Evolutionary conservation across 306 rosid species (phyloP), one percentile per base, ranked within the genome.

Genomic region (Coriaria nepalensis): DNA sequence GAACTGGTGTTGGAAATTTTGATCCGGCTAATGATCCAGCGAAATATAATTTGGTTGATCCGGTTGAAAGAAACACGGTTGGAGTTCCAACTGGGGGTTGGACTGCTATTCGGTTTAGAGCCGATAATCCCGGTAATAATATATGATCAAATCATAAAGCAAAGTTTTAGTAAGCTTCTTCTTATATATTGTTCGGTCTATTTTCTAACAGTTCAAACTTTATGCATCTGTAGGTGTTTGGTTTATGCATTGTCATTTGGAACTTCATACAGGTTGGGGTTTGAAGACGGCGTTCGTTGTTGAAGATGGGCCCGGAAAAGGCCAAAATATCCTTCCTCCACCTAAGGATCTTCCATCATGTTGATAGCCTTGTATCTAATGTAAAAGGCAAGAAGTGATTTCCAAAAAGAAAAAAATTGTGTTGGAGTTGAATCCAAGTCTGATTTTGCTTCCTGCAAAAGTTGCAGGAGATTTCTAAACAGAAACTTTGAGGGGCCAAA

Each of bases 51-150:
- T 76, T 81, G 75, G 75, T 73, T 4, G 93, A 85, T 76, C 95
- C 95, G 14, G 35, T 81, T 35, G 87, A 85, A 60, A 85, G 95
- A 70, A 85, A 85, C 48, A 85, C 93, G 0, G 67, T 71, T 42
- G 87, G 80, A n/a, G 78, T 85, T 60, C 93, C 93, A 10, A 76
- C 84, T 0, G 80, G 95, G 34, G 95, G 93, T 49, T 86, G 93
- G 93, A 72, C 82, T 0, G 82, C 93, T 15, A 73, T 86, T 63
- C 77, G 93, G 15, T 81, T 76, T 50, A 63, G 41, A 40, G 95
- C 93, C 13, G 82, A 81, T 70, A 86, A 81, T 74, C 93, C 95
- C 64, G 94, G 94, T 70, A 62, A 2, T 6, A 10, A 33, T 34
- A 20, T 20, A 3, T 44, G 14, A 53, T 7, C 35, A 35, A 5